Evolutionary conservation across 495 filamentous ascomycete species (phyloP), one percentile per base, ranked within the genome.

Genomic region (Podospora fimiseda): DNA sequence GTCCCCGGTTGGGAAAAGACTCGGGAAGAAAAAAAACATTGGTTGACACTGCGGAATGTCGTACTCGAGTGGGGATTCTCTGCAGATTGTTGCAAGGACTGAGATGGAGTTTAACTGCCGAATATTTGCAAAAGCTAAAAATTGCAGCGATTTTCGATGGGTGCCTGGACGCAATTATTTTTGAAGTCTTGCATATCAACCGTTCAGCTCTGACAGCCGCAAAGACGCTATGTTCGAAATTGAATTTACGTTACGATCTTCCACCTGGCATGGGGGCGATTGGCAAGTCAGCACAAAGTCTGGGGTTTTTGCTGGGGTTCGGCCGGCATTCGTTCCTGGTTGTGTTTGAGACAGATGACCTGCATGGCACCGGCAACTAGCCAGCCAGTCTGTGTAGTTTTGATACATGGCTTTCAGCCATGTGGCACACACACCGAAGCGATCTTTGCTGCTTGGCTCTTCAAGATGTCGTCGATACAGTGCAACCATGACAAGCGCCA

Each of bases 1-100:
- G 49, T 40, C 48, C 24, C 18, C 38, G 21, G 51, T 23, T 9
- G 18, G 24, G 41, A 22, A 43, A 51, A 38, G 53, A 13, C 21
- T 40, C 42, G 19, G 9, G 22, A 13, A 22, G 19, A 47, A 47
- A 47, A 23, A 46, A 27, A 47, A 23, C 44, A 47, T 7, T 18
- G 16, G 44, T 23, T 14, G 44, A 21, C 21, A 27, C 14, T 47
- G 44, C 22, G 23, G 44, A 30, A n/a, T 27, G n/a, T 47, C n/a
- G 20, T 16, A 14, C 4, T 33, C 9, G 44, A 47, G 44, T 30
- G 1, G 44, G 21, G 15, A 30, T 23, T 30, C 5, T 33, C 27
- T 11, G 27, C 11, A 5, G 27, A 42, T 4, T 43, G 21, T 11
- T 38, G 46, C 27, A n/a, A n/a, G n/a, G n/a, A n/a, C n/a, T n/a